Evolutionary conservation across 192 early-diverging fungal genomes (phyloP).

Genomic region (Dispira parvispora): DNA sequence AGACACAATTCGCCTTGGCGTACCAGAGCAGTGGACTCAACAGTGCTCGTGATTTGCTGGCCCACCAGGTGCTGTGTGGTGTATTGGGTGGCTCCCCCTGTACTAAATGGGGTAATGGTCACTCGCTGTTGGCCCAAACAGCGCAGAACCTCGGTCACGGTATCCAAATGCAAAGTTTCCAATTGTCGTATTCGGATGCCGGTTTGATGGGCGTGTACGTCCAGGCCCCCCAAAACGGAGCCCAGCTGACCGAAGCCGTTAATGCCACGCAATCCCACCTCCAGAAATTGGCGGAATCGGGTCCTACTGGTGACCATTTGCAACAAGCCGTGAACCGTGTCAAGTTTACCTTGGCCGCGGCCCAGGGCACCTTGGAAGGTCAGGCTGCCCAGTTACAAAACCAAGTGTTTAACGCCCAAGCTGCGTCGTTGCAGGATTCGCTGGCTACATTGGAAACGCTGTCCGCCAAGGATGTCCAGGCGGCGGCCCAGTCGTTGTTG

Average conservation of each 20-base stretch:
- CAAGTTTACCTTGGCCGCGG: slow-evolving; percentile 32
- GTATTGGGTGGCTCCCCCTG: slow-evolving; percentile 41
- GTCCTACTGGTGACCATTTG: slow-evolving; percentile 33
- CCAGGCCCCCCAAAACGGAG: slow-evolving; percentile 23
- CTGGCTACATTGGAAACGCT: slow-evolving; percentile 33
- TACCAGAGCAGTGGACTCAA: slow-evolving; percentile 50
- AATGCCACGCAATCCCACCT: slow-evolving; percentile 37
- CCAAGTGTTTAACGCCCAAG: slow-evolving; percentile 12
- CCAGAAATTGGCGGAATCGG: slow-evolving; percentile 35
- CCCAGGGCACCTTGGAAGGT: slow-evolving; percentile 20
- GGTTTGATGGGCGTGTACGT: slow-evolving; percentile 78
- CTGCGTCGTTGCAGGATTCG: slow-evolving; percentile 18
- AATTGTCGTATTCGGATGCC: slow-evolving; percentile 75
- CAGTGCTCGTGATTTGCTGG: slow-evolving; percentile 35
- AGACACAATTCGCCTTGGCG: slow-evolving; percentile 62
- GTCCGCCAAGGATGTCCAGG: slow-evolving; percentile 35
- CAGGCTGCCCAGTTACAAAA: slow-evolving; percentile 14
- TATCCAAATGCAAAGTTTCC: slow-evolving; percentile 55
- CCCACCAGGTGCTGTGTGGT: slow-evolving; percentile 40
- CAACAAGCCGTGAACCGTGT: slow-evolving; percentile 47
- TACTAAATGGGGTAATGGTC: slow-evolving; percentile 44
- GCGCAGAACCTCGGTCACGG: slow-evolving; percentile 32
- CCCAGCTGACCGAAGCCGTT: slow-evolving; percentile 43
- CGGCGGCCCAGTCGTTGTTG: slow-evolving; percentile 44
- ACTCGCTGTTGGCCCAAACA: slow-evolving; percentile 44